phyloP scores from a whole-genome alignment of 2,329 filamentous ascomycete species.

The Monosporascus cannonballus region DNA sequence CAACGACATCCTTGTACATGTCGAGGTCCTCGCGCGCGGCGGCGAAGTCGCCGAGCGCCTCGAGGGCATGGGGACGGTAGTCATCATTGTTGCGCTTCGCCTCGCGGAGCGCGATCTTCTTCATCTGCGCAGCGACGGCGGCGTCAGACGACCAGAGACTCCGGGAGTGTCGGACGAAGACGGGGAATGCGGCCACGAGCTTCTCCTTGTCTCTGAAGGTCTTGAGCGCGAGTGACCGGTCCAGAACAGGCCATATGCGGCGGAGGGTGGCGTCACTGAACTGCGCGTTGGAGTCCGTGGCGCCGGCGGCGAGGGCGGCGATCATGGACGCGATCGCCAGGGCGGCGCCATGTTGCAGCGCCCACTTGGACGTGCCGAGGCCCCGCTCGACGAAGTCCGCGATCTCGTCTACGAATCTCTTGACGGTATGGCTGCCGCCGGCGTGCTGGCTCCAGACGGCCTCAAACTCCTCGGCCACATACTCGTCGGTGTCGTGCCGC shows the following conservation, averaged over 20 bases:
- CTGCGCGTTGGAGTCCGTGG: slow-evolving; percentile 45
- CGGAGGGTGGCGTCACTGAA: slow-evolving; percentile 56
- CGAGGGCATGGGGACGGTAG: slow-evolving; percentile 73
- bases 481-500: slow-evolving; percentile 77
- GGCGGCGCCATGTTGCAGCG: slow-evolving; percentile 81
- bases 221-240: slow-evolving; percentile 78
- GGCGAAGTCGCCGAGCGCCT: slow-evolving; percentile 67
- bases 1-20: slow-evolving; percentile 60
- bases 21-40: slow-evolving; percentile 62
- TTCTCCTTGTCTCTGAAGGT: slow-evolving; percentile 90
- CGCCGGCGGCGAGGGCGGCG: slow-evolving; percentile 55
- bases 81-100: slow-evolving; percentile 84
- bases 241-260: slow-evolving; percentile 74
- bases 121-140: slow-evolving; percentile 56
- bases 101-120: slow-evolving; percentile 78
- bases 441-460: slow-evolving; percentile 90
- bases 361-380: slow-evolving; percentile 79
- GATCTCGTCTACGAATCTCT: slow-evolving; percentile 82
- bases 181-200: slow-evolving; percentile 71
- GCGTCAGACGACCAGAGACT: slow-evolving; percentile 49
- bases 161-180: slow-evolving; percentile 63
- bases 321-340: slow-evolving; percentile 72
- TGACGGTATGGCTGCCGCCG: slow-evolving; percentile 73
- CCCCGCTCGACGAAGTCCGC: slow-evolving; percentile 59
- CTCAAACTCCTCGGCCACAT: slow-evolving; percentile 71